Evolutionary conservation across 2,329 filamentous ascomycete species (phyloP).

Genomic region (Paraconiothyrium brasiliense): DNA sequence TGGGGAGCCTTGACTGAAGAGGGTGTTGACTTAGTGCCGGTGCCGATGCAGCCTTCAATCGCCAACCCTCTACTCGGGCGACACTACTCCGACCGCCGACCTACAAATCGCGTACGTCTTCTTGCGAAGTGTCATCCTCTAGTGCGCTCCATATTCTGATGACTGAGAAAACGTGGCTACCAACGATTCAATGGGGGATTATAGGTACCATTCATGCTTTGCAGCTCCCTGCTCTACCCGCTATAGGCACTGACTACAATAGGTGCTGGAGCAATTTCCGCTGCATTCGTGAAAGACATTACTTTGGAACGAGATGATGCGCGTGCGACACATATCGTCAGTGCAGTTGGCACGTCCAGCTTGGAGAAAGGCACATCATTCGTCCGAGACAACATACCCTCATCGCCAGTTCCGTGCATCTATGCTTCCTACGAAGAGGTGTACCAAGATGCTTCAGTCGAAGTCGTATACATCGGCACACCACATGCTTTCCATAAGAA

Average conservation of each 20-base stretch:
- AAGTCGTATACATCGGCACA: constrained; percentile 86
- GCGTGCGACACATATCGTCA: not conserved
- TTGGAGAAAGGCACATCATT: constrained; percentile 23
- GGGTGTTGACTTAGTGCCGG: too few species aligned
- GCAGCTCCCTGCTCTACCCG: not conserved
- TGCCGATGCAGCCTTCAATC: not conserved
- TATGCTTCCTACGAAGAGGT: constrained; percentile 82
- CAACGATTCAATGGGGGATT: constrained; percentile 1
- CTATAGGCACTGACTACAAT: not conserved
- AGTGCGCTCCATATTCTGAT: not conserved
- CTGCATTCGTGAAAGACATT: constrained; percentile 1
- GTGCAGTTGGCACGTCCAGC: not conserved
- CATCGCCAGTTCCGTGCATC: constrained; percentile 62
- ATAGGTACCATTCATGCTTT: not conserved
- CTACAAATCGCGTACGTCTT: not conserved
- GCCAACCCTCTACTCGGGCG: not conserved
- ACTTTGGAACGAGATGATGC: not conserved
- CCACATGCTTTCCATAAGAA: constrained; percentile 90
- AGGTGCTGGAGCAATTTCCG: constrained; percentile 1
- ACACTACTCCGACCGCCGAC: not conserved
- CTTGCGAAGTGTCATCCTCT: not conserved
- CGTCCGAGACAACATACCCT: constrained; percentile 43
- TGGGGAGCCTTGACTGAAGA: too few species aligned
- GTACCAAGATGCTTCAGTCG: constrained; percentile 76
- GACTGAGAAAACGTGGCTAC: not conserved